A percentile compares a stretch with the other conserved stretches of the same genome.
Evolutionary conservation across 495 filamentous ascomycete genomes (phyloP).

Genomic region (Parmelia sp.): DNA sequence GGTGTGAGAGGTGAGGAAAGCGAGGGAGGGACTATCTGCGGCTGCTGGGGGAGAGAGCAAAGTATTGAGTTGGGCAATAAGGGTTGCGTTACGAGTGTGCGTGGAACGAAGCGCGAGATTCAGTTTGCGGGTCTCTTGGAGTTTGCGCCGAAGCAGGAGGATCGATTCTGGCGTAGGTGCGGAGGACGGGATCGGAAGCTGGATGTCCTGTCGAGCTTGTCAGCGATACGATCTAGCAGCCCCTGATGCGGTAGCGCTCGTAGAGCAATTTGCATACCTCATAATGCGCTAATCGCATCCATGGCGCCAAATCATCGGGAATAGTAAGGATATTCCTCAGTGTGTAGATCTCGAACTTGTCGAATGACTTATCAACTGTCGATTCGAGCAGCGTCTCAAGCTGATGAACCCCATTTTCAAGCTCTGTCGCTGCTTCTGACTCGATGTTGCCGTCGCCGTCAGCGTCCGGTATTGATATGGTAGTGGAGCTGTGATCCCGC

Average conservation of each 20-base stretch:
- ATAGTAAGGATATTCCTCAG: slow-evolving; percentile 84
- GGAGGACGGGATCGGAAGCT: slow-evolving; percentile 28
- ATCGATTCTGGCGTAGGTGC: slow-evolving; percentile 55
- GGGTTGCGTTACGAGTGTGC: slow-evolving; percentile 63
- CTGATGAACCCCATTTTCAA: slow-evolving; percentile 85
- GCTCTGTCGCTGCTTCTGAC: slow-evolving; percentile 63
- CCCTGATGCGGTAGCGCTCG: slow-evolving; percentile 17
- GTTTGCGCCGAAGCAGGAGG: slow-evolving; percentile 61
- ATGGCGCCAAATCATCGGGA: slow-evolving; percentile 61
- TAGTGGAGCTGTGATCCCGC: slow-evolving; percentile 35
- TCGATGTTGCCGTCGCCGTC: slow-evolving; percentile 49
- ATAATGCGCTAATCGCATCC: slow-evolving; percentile 82
- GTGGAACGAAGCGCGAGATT: slow-evolving; percentile 69
- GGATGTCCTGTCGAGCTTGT: slow-evolving; percentile 16
- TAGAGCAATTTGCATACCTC: slow-evolving; percentile 44
- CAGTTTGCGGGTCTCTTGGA: slow-evolving; percentile 75
- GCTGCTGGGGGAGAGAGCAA: slow-evolving; percentile 38
- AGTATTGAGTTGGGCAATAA: slow-evolving; percentile 58
- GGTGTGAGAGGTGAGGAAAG: slow-evolving; percentile 47
- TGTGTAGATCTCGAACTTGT: slow-evolving; percentile 75
- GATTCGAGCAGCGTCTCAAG: slow-evolving; percentile 88
- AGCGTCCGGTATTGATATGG: slow-evolving; percentile 42
- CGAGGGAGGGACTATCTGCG: slow-evolving; percentile 32
- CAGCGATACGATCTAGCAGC: neutral
- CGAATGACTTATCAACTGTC: slow-evolving; percentile 71